Base-by-base conservation (phyloP, 768 basidiomycete species). In the Rhodotorula toruloides region DNA sequence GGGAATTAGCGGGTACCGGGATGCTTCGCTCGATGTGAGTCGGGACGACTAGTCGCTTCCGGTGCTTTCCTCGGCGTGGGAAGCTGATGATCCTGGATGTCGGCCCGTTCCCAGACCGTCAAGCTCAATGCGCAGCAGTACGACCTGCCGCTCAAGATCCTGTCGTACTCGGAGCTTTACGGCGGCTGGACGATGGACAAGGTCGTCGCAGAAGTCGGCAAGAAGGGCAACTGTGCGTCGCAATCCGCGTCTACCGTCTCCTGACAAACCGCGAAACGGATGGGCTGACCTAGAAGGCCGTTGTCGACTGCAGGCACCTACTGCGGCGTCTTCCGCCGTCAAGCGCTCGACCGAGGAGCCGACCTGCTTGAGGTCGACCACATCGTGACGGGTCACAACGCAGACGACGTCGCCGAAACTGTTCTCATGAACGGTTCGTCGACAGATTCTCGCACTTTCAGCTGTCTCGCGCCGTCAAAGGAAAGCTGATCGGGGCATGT, bases 401-500 rank as follows among this genome's bases (percentile, higher is more conserved):
- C 96, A 49, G 96, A 99, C 76, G 96, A 99, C 77, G 94, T 98
- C 44, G 96, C 96, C 11, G 96, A 99, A 79, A 99, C 96, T 1
- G 90, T 99, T 4, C 79, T 99, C 34, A 99, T 99, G 96, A 99
- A 99, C 74, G 90, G 94, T 94, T 63, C 67, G 90, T 81, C 31
- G 12, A 4, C 21, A 19, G 27, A 2, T 27, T 17, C 22, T 12
- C 14, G 19, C 9, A 47, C 60, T 31, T 32, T 12, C 46, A 10
- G 12, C 25, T 3, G 4, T n/a, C n/a, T 22, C 13, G 47, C n/a
- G 12, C 27, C 21, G 21, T 17, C n/a, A n/a, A 32, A 22, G 25
- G 25, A 50, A 31, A 37, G 21, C 32, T n/a, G 32, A 21, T 14
- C 12, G 25, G 32, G 31, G 48, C 43, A 25, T 34, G 31, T 34